Evolutionary conservation across 2,329 filamentous ascomycete species (phyloP).

Genomic region (Nannizziopsis arthrosporioides): DNA sequence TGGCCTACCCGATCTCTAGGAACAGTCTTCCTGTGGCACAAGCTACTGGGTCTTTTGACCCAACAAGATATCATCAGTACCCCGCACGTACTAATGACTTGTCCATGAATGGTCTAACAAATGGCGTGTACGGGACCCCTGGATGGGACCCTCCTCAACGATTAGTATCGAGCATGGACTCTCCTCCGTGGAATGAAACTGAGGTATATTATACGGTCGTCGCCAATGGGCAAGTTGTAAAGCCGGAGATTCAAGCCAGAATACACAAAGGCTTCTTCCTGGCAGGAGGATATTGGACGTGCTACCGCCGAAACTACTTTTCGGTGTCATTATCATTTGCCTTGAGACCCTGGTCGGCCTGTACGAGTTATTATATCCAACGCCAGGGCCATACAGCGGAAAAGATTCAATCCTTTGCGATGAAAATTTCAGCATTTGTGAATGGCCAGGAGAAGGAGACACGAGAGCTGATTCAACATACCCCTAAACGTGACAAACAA

Average conservation of each 20-base stretch:
- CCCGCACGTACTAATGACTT: slow-evolving; percentile 24
- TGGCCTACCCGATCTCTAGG: slow-evolving; percentile 26
- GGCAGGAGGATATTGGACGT: slow-evolving; percentile 75
- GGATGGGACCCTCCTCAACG: slow-evolving; percentile 21
- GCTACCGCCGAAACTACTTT: slow-evolving; percentile 86
- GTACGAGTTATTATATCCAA: slow-evolving; percentile 47
- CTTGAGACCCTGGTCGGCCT: slow-evolving; percentile 49
- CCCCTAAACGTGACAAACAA: slow-evolving; percentile 81
- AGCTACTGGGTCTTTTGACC: slow-evolving; percentile 22
- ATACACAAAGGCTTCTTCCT: slow-evolving; percentile 87
- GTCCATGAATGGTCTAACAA: slow-evolving; percentile 23
- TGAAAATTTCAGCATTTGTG: slow-evolving; percentile 74
- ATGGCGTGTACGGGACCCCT: slow-evolving; percentile 22
- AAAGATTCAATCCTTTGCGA: slow-evolving; percentile 62
- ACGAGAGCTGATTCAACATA: slow-evolving; percentile 81
- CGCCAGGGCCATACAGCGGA: slow-evolving; percentile 36
- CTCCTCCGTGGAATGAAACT: slow-evolving; percentile 35
- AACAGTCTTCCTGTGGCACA: slow-evolving; percentile 23
- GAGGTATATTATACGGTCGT: slow-evolving; percentile 26
- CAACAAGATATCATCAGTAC: slow-evolving; percentile 26
- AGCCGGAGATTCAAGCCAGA: slow-evolving; percentile 62
- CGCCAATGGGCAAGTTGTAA: slow-evolving; percentile 38
- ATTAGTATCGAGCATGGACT: slow-evolving; percentile 25
- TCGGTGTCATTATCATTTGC: slow-evolving; percentile 70
- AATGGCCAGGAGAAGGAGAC: slow-evolving; percentile 62